Percentiles rank a stretch among this genome's conserved stretches.
Conservation (phyloP, 768 basidiomycete genomes). For the Russula sp. region DNA sequence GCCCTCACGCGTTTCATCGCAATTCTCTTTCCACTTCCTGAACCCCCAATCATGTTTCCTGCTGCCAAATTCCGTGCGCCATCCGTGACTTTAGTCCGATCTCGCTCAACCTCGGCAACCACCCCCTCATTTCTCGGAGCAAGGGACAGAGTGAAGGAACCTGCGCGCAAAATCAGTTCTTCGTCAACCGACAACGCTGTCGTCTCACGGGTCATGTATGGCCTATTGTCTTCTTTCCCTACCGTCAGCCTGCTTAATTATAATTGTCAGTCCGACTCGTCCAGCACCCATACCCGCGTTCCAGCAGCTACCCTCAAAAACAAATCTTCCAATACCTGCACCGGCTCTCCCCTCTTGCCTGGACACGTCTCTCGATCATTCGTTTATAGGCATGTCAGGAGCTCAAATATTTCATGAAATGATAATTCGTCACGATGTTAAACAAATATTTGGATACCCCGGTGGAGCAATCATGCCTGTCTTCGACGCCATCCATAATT, state of each 20-base stretch:
- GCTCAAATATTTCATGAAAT: constrained; percentile 99
- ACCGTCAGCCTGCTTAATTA: not conserved
- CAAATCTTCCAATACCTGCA: constrained; percentile 34
- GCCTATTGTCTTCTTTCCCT: constrained; percentile 11
- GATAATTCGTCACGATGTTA: constrained; percentile 96
- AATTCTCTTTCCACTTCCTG: not conserved
- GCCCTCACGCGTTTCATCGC: not conserved
- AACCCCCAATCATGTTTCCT: constrained; percentile 33
- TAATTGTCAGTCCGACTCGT: constrained; percentile 38
- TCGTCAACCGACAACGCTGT: constrained; percentile 56
- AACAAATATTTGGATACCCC: constrained; percentile 96
- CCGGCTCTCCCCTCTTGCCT: constrained; percentile 35
- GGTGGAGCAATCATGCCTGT: constrained; percentile 98
- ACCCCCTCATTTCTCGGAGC: constrained; percentile 63
- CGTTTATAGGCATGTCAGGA: constrained; percentile 91
- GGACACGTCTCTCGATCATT: constrained; percentile 60
- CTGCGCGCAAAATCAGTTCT: constrained; percentile 69
- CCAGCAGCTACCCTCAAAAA: constrained; percentile 43
- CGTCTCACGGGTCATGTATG: constrained; percentile 57
- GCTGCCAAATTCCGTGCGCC: constrained; percentile 40
- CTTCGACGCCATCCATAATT: constrained; percentile 98
- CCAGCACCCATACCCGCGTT: constrained; percentile 53
- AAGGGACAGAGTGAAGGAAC: constrained; percentile 72
- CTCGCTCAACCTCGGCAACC: constrained; percentile 45
- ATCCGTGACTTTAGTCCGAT: constrained; percentile 40